Percentiles rank a stretch among this genome's conserved stretches.
These are phyloP conservation scores for Xylaria palmicola DNA, from an alignment of 495 filamentous ascomycete species.

Conservation along the genomic window DNA sequence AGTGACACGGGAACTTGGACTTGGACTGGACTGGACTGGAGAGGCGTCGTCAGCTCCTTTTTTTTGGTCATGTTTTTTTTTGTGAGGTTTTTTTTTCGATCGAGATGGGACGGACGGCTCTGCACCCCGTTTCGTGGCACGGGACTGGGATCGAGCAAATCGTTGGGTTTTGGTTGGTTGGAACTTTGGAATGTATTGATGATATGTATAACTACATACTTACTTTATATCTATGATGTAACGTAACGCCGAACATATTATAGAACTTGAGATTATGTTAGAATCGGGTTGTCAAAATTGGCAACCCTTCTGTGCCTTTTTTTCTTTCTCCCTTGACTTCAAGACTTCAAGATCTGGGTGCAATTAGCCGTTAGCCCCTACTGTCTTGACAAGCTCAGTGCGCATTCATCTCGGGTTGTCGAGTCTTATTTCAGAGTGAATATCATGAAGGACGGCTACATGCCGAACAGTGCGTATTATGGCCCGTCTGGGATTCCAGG, in stretches of 20 bases:
- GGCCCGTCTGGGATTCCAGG: neutral
- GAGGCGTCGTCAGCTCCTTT: no score
- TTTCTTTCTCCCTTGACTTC: neutral
- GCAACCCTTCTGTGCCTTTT: neutral
- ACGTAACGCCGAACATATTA: no score
- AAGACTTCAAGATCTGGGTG: no score
- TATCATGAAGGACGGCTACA: slow-evolving; percentile 14
- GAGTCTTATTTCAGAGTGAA: neutral
- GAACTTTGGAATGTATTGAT: neutral
- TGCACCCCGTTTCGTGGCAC: neutral
- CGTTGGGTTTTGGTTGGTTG: neutral
- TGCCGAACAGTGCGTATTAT: slow-evolving; percentile 8
- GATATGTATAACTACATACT: neutral
- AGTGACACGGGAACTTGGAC: neutral
- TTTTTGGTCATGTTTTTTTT: no score
- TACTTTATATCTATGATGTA: no score
- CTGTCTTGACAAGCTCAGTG: neutral
- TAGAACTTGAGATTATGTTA: no score
- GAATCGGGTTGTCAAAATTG: neutral
- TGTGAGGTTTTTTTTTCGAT: no score
- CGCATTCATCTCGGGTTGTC: neutral
- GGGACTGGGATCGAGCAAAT: neutral
- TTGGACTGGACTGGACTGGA: no score
- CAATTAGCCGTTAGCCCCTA: no score
- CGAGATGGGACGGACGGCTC: no score